Conservation (phyloP, 305 asterid species). For the Fraxinus paxiana region DNA sequence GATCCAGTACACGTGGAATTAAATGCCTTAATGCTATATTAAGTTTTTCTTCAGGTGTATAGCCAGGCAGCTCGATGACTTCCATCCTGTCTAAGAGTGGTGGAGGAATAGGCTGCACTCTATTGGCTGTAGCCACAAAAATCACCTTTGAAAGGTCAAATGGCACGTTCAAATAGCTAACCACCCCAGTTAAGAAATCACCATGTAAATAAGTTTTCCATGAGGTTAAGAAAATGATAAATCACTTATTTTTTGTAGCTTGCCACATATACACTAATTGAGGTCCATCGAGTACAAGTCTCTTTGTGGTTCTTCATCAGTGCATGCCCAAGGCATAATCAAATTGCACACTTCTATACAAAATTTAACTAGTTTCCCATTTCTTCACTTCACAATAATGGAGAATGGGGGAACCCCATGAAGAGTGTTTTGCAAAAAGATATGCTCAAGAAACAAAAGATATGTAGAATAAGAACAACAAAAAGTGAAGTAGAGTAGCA, state of each 20-base stretch:
- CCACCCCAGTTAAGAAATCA: constrained; percentile 56
- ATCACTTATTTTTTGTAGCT: background rate
- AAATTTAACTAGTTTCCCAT: background rate
- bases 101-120: constrained; percentile 91
- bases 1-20: constrained; percentile 95
- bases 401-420: background rate
- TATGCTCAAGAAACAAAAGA: background rate
- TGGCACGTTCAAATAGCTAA: constrained; percentile 92
- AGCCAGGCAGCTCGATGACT: constrained; percentile 97
- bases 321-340: constrained; percentile 3
- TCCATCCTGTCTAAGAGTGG: constrained; percentile 97
- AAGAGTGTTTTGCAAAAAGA: background rate
- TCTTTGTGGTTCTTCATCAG: background rate
- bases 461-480: background rate
- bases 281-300: background rate
- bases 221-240: constrained; percentile 10
- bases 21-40: constrained; percentile 83
- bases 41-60: constrained; percentile 96
- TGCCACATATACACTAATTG: background rate
- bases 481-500: background rate
- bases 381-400: background rate
- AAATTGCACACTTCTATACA: constrained; percentile 5
- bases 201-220: constrained; percentile 11
- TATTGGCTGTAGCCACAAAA: constrained; percentile 97
- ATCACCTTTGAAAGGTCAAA: constrained; percentile 95